Evolutionary conservation across 805 yeast species (phyloP).

Genomic region (Priceomyces haplophilus): DNA sequence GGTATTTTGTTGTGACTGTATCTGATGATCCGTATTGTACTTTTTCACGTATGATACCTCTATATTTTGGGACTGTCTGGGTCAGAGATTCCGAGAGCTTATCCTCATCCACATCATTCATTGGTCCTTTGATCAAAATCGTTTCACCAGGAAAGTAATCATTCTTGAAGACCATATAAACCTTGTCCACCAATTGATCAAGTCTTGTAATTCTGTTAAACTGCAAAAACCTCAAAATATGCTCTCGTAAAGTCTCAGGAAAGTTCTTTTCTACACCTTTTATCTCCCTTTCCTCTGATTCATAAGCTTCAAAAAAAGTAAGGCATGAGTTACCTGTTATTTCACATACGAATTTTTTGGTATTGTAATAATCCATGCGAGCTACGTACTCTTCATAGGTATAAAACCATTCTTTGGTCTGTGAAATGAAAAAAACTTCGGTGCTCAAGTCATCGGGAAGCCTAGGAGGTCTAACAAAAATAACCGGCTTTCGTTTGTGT

Average conservation of each 20-base stretch:
- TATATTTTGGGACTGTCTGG: conserved; percentile 26
- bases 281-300: conserved; percentile 59
- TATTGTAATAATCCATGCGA: conserved; percentile 68
- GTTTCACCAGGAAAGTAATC: conserved; percentile 92
- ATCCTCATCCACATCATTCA: conserved; percentile 14
- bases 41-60: conserved; percentile 77
- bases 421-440: conserved; percentile 77
- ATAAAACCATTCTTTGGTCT: conserved; percentile 86
- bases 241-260: conserved; percentile 90
- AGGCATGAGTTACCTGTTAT: conserved; percentile 91
- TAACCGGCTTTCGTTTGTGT: conserved; percentile 70
- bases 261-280: conserved; percentile 71
- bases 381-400: conserved; percentile 72
- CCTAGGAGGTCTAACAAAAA: conserved; percentile 53
- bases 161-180: conserved; percentile 69
- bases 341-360: conserved; percentile 88
- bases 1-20: conserved; percentile 52
- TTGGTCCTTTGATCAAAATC: conserved; percentile 53
- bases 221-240: conserved; percentile 81
- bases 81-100: conserved; percentile 5
- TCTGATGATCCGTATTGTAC: conserved; percentile 59
- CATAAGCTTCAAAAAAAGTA: conserved; percentile 84
- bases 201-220: conserved; percentile 78
- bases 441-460: conserved; percentile 54
- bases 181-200: conserved; percentile 84